Percentiles rank a stretch among this genome's conserved stretches.
phyloP scores from a whole-genome alignment of 2,329 filamentous ascomycete genomes.

The Diaporthe humulicola region DNA sequence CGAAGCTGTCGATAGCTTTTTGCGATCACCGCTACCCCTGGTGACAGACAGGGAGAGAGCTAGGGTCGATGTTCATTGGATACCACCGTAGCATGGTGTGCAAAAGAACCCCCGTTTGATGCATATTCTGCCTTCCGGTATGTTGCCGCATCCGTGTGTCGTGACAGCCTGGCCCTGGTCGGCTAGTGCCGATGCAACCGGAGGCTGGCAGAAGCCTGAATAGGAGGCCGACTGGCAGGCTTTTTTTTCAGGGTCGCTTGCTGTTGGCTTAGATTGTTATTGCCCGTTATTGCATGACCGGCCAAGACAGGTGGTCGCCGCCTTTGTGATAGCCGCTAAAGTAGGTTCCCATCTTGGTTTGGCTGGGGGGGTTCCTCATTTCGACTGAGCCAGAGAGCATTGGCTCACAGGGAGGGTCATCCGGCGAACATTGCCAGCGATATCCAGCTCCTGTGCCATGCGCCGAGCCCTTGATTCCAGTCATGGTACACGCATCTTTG shows the following conservation, averaged over 20 bases:
- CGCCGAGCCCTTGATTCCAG: not conserved
- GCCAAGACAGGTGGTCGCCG: slow-evolving; percentile 8
- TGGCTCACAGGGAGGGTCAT: not conserved
- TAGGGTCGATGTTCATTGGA: slow-evolving; percentile 7
- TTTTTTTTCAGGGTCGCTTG: not conserved
- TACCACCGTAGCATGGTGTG: slow-evolving; percentile 20
- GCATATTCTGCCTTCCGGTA: not conserved
- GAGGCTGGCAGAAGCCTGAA: too few species aligned
- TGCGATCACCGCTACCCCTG: slow-evolving; percentile 17
- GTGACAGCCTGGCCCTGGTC: not conserved
- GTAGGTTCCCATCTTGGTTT: not conserved
- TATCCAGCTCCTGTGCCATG: not conserved
- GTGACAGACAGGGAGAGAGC: not conserved
- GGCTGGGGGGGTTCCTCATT: slow-evolving; percentile 6
- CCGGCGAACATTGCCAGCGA: not conserved
- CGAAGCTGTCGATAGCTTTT: slow-evolving; percentile 16
- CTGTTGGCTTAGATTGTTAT: not conserved
- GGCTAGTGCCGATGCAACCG: slow-evolving; percentile 3
- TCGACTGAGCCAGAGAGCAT: not conserved
- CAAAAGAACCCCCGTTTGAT: slow-evolving; percentile 33
- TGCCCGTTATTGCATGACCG: not conserved
- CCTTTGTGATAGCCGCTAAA: not conserved
- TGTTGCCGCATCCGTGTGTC: not conserved
- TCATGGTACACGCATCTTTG: not conserved
- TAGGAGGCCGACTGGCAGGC: too few species aligned